Evolutionary conservation across 1,139 yeast genomes (phyloP), one percentile per base, ranked within the genome.

Genomic region (Debaryomyces nepalensis): DNA sequence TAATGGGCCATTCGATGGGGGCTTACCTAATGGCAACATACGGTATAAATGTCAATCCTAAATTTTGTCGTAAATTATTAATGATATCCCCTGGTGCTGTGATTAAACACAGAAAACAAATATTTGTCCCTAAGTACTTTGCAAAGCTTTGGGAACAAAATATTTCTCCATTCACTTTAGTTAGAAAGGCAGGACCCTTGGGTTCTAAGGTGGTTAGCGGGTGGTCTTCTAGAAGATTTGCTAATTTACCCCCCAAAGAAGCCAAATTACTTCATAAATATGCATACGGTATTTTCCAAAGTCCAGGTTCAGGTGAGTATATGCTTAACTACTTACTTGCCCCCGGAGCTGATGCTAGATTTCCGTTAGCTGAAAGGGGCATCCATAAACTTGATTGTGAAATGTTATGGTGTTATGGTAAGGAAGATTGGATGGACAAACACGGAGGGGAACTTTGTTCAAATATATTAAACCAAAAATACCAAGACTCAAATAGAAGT

Each of bases 381-480:
- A 59, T 83, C 5, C 72, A 77, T 31, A 63, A 70, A 24, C 61
- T 79, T 11, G 59, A 66, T 6, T 80, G 84, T 53, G 75, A 81
- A 40, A 66, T 82, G 20, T 58, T 73, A 4, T 86, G 93, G 93
- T 64, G 82, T 54, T 86, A 85, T 51, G 95, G 95, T 1, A 77
- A 77, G 45, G 79, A 80, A 38, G 93, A 86, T 59, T 85, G 93
- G 93, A 86, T 86, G 88, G 86, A 84, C 55, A 58, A 61, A 20
- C 53, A 62, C 18, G 89, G 88, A 2, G 89, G 87, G 0, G 52
- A 68, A 36, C 48, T 61, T 18, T 69, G 77, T 34, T 61, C 75
- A 10, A 57, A 65, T 2, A 64, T 66, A 8, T 57, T 79, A 22
- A 65, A 64, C 33, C 53, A 58, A 7, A 46, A 51, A 10, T 47